Percentiles rank a stretch among this genome's conserved stretches.
Conservation (phyloP, 495 filamentous ascomycete species). For the Aspergillus campestris region DNA sequence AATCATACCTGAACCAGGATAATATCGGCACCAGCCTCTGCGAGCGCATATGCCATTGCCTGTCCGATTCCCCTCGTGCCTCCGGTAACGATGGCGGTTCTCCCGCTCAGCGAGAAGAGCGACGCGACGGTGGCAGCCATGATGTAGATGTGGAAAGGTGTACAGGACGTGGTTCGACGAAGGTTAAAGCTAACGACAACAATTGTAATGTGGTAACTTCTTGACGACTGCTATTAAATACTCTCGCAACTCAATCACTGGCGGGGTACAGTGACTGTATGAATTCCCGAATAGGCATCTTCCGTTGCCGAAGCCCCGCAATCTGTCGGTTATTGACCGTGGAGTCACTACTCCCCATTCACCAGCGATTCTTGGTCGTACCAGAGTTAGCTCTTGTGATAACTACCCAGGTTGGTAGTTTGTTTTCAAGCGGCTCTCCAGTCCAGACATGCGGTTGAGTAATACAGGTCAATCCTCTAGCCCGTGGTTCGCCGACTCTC, state of each 20-base stretch:
- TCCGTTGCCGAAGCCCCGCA: conserved; percentile 19
- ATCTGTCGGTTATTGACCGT: conserved; percentile 19
- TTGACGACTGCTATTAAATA: no score
- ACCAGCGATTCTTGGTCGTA: neutral
- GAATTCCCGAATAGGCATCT: conserved; percentile 1
- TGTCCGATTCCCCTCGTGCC: conserved; percentile 84
- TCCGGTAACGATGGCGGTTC: conserved; percentile 80
- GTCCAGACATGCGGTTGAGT: no score
- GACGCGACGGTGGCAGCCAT: conserved; percentile 8
- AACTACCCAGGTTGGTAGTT: no score
- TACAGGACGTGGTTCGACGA: neutral
- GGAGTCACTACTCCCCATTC: neutral
- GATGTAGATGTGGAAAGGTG: neutral
- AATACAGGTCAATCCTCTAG: no score
- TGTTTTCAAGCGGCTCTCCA: no score
- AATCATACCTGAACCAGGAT: conserved; percentile 48
- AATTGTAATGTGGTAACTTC: no score
- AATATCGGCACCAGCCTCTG: conserved; percentile 79
- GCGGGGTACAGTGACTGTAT: no score
- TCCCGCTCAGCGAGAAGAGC: conserved; percentile 38
- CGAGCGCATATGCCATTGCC: conserved; percentile 71
- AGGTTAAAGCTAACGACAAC: neutral
- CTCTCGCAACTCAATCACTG: no score
- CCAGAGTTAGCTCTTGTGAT: no score
- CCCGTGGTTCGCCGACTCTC: no score